These are phyloP conservation scores for Choiromyces venosus DNA, from an alignment of 495 filamentous ascomycete genomes.

Conservation along the genomic window DNA sequence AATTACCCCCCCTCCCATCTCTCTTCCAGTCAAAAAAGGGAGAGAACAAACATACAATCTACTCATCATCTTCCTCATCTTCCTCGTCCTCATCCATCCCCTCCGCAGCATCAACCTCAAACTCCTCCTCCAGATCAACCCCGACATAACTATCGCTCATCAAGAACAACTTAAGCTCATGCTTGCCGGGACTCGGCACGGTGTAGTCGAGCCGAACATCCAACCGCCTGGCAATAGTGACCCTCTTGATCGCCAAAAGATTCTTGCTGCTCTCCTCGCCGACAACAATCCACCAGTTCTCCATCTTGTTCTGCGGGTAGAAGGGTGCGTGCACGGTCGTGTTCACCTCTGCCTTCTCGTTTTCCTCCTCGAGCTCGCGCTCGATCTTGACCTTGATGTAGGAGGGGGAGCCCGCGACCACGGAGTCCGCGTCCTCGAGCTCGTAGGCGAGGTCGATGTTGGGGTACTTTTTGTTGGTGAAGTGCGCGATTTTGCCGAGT, in stretches of 20 bases:
- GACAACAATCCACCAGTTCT: slow-evolving; percentile 95
- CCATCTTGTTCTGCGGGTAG: slow-evolving; percentile 87
- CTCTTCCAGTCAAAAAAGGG: neutral
- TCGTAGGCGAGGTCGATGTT: slow-evolving; percentile 86
- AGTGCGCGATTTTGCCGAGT: slow-evolving; percentile 78
- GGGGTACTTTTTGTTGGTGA: slow-evolving; percentile 96
- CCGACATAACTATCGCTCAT: slow-evolving; percentile 96
- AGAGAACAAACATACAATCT: slow-evolving; percentile 32
- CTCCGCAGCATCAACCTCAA: slow-evolving; percentile 77
- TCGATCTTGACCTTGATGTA: slow-evolving; percentile 83
- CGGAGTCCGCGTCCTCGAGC: slow-evolving; percentile 69
- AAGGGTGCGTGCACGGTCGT: slow-evolving; percentile 90
- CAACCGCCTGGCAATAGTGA: slow-evolving; percentile 74
- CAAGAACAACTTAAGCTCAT: slow-evolving; percentile 83
- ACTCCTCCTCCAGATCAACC: slow-evolving; percentile 90
- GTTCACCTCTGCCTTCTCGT: slow-evolving; percentile 64
- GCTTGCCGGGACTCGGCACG: slow-evolving; percentile 74
- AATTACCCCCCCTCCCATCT: neutral
- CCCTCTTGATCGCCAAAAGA: slow-evolving; percentile 85
- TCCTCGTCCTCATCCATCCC: slow-evolving; percentile 93
- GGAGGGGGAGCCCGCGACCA: slow-evolving; percentile 72
- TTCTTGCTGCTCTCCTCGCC: slow-evolving; percentile 82
- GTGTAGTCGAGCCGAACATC: slow-evolving; percentile 81
- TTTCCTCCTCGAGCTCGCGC: slow-evolving; percentile 63
- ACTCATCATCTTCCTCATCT: slow-evolving; percentile 69